These are phyloP conservation scores for Dendrostoma leiphaemia DNA, from an alignment of 2,329 filamentous ascomycete genomes.

Conservation along the genomic window DNA sequence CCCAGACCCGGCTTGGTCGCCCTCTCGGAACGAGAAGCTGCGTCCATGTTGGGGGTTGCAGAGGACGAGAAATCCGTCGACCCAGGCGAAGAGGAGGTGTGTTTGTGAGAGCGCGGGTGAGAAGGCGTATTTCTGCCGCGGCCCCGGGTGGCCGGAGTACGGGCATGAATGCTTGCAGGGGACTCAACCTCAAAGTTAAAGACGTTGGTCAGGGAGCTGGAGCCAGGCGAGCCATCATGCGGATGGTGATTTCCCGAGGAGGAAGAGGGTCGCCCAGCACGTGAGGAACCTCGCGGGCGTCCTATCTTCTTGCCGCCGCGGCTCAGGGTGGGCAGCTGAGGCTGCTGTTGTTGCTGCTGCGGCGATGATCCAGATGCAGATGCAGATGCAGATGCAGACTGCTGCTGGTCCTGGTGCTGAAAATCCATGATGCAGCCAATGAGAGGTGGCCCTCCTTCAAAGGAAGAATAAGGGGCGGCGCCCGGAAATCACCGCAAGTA, in stretches of 20 bases:
- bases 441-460: conserved; percentile 4
- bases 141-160: conserved; percentile 14
- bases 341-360: conserved; percentile 1
- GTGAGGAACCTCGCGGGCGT: conserved; percentile 14
- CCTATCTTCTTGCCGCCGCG: conserved; percentile 13
- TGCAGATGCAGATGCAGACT: not conserved
- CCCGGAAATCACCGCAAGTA: not conserved
- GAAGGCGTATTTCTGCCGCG: conserved; percentile 13
- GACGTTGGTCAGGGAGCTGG: conserved; percentile 7
- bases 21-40: conserved; percentile 16
- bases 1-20: conserved; percentile 34
- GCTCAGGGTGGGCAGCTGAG: not conserved
- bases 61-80: conserved; percentile 1
- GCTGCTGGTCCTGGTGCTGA: conserved; percentile 13
- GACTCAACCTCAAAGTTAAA: conserved; percentile 13
- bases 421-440: conserved; percentile 20
- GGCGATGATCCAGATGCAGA: not conserved
- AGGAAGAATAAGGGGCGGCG: conserved; percentile 3
- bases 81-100: conserved; percentile 7
- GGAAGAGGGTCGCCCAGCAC: conserved; percentile 13
- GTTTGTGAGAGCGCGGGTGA: not conserved
- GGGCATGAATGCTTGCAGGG: conserved; percentile 3
- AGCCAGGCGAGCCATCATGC: conserved; percentile 1
- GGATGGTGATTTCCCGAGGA: conserved; percentile 14
- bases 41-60: conserved; percentile 7